Conservation (phyloP, 352 stramenopile genomes). For the Phytopythium oedochilum region DNA sequence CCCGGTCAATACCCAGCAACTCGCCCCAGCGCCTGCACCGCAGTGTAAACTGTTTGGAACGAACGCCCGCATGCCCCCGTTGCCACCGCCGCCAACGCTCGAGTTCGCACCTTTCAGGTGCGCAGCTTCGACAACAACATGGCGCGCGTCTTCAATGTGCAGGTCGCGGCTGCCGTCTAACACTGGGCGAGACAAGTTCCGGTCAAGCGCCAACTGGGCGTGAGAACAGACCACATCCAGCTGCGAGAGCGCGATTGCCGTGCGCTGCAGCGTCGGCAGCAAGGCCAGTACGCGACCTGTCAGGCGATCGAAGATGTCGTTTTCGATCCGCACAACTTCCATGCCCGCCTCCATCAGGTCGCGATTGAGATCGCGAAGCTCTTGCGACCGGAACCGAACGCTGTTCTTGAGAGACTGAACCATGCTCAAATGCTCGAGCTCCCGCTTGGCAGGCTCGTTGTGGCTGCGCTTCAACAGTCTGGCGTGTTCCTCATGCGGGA, state of each 20-base stretch:
- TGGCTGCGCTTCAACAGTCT: constrained; percentile 27
- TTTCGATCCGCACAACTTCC: constrained; percentile 50
- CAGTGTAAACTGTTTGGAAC: constrained; percentile 74
- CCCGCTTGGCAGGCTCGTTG: constrained; percentile 2
- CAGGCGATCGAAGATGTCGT: constrained; percentile 47
- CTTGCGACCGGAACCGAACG: constrained; percentile 59
- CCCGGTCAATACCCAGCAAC: constrained; percentile 81
- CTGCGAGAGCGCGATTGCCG: constrained; percentile 48
- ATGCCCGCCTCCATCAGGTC: constrained; percentile 49
- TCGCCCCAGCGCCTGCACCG: constrained; percentile 13
- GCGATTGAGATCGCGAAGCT: constrained; percentile 55
- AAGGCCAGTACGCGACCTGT: constrained; percentile 27
- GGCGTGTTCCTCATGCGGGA: constrained; percentile 53
- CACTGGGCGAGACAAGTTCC: constrained; percentile 53
- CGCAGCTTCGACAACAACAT: constrained; percentile 61
- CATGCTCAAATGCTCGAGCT: constrained; percentile 34
- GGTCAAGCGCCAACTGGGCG: constrained; percentile 57
- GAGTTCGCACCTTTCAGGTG: constrained; percentile 54
- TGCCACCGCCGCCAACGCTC: background rate
- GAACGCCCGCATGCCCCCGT: constrained; percentile 44
- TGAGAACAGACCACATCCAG: constrained; percentile 65
- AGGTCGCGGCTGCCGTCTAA: constrained; percentile 51
- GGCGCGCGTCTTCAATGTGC: constrained; percentile 61
- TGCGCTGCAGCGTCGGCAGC: constrained; percentile 25
- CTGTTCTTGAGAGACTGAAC: constrained; percentile 71